Evolutionary conservation across 257 asterid species (phyloP).

Genomic region (Thymus mandschuricus): DNA sequence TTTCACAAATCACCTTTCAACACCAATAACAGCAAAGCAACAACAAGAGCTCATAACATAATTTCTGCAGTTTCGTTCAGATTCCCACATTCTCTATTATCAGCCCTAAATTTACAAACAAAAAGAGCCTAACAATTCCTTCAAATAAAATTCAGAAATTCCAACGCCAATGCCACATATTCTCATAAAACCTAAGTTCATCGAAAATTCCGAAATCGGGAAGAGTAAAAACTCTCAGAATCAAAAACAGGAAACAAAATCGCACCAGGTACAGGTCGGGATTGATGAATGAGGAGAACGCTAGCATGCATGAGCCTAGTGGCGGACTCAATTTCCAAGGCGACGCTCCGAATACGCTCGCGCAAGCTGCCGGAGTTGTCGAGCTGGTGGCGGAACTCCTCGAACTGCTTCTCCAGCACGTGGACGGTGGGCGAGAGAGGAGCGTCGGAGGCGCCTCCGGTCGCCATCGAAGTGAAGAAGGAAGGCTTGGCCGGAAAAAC

Average conservation of each 20-base stretch:
- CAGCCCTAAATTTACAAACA: not conserved
- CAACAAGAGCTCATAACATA: not conserved
- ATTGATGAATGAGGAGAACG: slow-evolving; percentile 79
- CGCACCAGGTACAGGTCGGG: slow-evolving; percentile 66
- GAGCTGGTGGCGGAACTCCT: slow-evolving; percentile 65
- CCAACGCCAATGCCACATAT: not conserved
- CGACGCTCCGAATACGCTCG: slow-evolving; percentile 74
- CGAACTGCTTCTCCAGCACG: slow-evolving; percentile 73
- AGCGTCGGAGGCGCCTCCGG: slow-evolving; percentile 38
- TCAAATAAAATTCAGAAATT: not conserved
- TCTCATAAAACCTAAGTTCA: not conserved
- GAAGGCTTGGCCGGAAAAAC: slow-evolving; percentile 32
- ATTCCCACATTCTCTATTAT: not conserved
- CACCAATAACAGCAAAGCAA: slow-evolving; percentile 1
- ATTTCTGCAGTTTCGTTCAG: not conserved
- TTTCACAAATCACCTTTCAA: slow-evolving; percentile 15
- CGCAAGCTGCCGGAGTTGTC: slow-evolving; percentile 71
- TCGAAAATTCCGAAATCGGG: not conserved
- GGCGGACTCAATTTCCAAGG: slow-evolving; percentile 77
- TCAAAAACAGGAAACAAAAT: slow-evolving; percentile 7
- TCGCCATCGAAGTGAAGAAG: slow-evolving; percentile 50
- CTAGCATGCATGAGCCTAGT: slow-evolving; percentile 72
- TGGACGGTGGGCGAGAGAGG: slow-evolving; percentile 50
- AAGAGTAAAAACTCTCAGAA: not conserved
- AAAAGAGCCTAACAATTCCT: not conserved